Conservation (phyloP, 306 rosid species). For the Boehmeria nivea region DNA sequence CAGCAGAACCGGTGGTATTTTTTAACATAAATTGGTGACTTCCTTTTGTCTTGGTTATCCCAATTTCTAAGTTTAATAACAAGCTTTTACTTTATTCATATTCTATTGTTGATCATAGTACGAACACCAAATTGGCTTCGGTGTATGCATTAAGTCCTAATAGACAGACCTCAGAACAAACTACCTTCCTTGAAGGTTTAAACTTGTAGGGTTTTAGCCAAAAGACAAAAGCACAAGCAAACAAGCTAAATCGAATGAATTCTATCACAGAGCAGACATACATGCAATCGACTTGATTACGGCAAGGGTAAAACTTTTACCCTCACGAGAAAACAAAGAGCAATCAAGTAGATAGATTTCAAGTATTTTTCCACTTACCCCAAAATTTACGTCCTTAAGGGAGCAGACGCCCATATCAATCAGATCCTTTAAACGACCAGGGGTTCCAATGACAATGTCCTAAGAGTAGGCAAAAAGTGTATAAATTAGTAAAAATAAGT, state of each 20-base stretch:
- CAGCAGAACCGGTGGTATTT: too few relatives aligned
- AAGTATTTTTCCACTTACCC: constrained; percentile 42
- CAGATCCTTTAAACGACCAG: constrained; percentile 93
- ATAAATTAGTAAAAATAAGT: neutral
- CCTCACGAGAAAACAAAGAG: neutral
- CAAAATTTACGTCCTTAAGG: constrained; percentile 78
- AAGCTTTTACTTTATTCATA: too few relatives aligned
- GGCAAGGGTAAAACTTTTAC: neutral
- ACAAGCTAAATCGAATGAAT: neutral
- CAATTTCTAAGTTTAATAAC: too few relatives aligned
- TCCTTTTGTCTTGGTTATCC: too few relatives aligned
- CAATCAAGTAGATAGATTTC: neutral
- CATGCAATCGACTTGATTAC: neutral
- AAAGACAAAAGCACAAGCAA: constrained; percentile 1
- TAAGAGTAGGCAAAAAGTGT: constrained; percentile 12
- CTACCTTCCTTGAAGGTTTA: too few relatives aligned
- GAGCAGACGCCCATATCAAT: constrained; percentile 72
- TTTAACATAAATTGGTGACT: too few relatives aligned
- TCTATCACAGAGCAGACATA: neutral
- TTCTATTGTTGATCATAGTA: too few relatives aligned
- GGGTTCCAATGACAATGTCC: constrained; percentile 96
- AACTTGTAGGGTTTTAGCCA: too few relatives aligned
- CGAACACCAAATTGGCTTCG: too few relatives aligned
- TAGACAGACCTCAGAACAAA: too few relatives aligned
- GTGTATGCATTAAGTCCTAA: too few relatives aligned